Conservation (phyloP, 257 asterid species). For the Penstemon barbatus region DNA sequence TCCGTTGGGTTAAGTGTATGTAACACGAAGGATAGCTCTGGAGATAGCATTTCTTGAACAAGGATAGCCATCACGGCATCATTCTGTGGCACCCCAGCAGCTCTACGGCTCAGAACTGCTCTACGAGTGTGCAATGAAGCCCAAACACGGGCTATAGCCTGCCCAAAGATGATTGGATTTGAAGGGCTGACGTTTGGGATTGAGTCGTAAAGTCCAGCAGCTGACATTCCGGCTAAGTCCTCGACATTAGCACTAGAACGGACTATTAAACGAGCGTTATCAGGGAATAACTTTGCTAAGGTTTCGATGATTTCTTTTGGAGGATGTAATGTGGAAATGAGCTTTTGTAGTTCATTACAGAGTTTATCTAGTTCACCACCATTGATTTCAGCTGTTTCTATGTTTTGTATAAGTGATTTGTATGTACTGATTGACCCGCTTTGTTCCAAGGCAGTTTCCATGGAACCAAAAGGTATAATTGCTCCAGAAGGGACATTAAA, state of each 20-base stretch:
- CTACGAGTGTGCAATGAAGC: slow-evolving; percentile 84
- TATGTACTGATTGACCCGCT: slow-evolving; percentile 53
- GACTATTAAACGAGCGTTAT: slow-evolving; percentile 61
- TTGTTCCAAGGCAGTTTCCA: slow-evolving; percentile 70
- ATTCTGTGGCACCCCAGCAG: slow-evolving; percentile 60
- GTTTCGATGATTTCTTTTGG: slow-evolving; percentile 49
- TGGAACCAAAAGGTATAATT: slow-evolving; percentile 77
- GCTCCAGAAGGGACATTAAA: slow-evolving; percentile 85
- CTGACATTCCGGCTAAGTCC: slow-evolving; percentile 99
- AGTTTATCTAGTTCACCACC: slow-evolving; percentile 59
- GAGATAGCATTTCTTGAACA: slow-evolving; percentile 93
- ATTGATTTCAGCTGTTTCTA: slow-evolving; percentile 64
- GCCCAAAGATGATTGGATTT: slow-evolving; percentile 54
- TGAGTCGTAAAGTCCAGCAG: slow-evolving; percentile 93
- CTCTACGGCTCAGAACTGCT: slow-evolving; percentile 85
- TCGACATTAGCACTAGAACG: slow-evolving; percentile 98
- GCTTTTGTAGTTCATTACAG: slow-evolving; percentile 64
- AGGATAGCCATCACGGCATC: slow-evolving; percentile 79
- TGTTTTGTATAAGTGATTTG: slow-evolving; percentile 54
- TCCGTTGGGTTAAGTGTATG: slow-evolving; percentile 86
- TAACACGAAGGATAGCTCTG: slow-evolving; percentile 85
- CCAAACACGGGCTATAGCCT: slow-evolving; percentile 78
- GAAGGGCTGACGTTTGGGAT: slow-evolving; percentile 85
- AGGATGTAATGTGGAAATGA: slow-evolving; percentile 61
- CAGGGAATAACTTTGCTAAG: slow-evolving; percentile 50